Base-by-base conservation (phyloP, 2,329 filamentous ascomycete species). In the Xylaria arbuscula region DNA sequence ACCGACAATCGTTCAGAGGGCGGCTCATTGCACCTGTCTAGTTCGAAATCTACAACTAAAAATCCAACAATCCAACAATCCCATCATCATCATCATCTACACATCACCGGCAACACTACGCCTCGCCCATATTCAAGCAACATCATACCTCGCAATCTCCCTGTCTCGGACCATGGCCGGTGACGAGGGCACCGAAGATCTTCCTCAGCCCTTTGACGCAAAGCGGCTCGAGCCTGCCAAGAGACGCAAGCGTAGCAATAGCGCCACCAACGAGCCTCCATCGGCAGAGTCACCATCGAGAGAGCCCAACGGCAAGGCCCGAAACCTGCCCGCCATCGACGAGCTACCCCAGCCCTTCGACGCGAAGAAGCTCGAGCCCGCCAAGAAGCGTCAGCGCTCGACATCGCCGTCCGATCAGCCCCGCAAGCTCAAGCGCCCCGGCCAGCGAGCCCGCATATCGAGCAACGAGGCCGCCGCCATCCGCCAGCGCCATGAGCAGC, bases 391-490 rank as follows among this genome's bases (percentile, higher is more conserved):
- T 57, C 84, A 85, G 67, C 77, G 87, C 17, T 89, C 87, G 1
- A 81, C 83, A 42, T 88, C 87, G 1, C 82, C 82, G 9, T 76
- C 76, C 34, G 75, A 74, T 8, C 71, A 71, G 47, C 88, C 88
- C 10, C 88, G 90, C 59, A 91, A 89, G 77, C 86, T 86, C 64
- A 93, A 93, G 79, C 87, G 90, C 5, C 91, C 91, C 1, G 89
- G 89, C 4, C 86, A 88, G 67, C 86, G 89, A 64, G 87, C 89
- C 13, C 87, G 92, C 69, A 89, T 95, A 69, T 88, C 88, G 38
- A 88, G 88, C 63, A 81, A 87, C 36, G 89, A 93, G 75, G 86
- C 88, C 38, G 90, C 92, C 74, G 88, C 88, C 28, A 90, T 91
- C 62, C 88, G 90, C 34, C 86, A 88, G 74, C 85, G 87, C 62